These are phyloP conservation scores for Porpolomopsis calyptriformis DNA, from an alignment of 768 basidiomycete genomes.

Conservation along the genomic window DNA sequence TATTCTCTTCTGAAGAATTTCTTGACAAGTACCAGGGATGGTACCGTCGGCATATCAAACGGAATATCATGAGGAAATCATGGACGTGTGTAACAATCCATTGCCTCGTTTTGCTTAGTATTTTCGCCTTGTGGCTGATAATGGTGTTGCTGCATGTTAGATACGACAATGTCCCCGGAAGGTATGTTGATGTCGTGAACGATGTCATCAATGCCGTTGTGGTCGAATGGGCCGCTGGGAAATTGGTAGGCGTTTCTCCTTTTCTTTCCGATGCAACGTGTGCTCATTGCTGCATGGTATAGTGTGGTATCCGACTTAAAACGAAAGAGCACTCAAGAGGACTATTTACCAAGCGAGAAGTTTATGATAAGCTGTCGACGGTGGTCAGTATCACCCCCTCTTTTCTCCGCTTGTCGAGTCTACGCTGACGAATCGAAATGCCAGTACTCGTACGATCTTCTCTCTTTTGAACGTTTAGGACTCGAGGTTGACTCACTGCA, in stretches of 20 bases:
- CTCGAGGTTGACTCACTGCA: not conserved
- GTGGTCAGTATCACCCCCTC: slow-evolving; percentile 10
- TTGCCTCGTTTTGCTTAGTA: not conserved
- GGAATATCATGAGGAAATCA: slow-evolving; percentile 16
- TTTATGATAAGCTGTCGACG: slow-evolving; percentile 28
- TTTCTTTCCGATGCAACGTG: not conserved
- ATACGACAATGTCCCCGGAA: slow-evolving; percentile 21
- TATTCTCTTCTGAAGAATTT: slow-evolving; percentile 19
- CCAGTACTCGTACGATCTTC: slow-evolving; percentile 9
- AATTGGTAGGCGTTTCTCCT: slow-evolving; percentile 19
- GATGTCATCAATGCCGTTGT: slow-evolving; percentile 33
- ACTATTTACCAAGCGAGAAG: slow-evolving; percentile 29
- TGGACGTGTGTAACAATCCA: slow-evolving; percentile 15
- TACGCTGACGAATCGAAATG: not conserved
- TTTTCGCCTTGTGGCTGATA: not conserved
- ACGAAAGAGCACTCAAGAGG: slow-evolving; percentile 28
- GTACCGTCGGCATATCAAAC: slow-evolving; percentile 17
- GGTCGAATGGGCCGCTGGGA: slow-evolving; percentile 32
- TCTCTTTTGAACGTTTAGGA: not conserved
- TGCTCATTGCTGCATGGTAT: not conserved
- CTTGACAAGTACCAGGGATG: slow-evolving; percentile 16
- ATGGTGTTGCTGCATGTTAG: no score
- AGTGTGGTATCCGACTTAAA: slow-evolving; percentile 33
- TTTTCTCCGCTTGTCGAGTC: not conserved
- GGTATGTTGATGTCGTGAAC: slow-evolving; percentile 31